Evolutionary conservation across 2,329 filamentous ascomycete genomes (phyloP).

Genomic region (Zasmidium angulare): DNA sequence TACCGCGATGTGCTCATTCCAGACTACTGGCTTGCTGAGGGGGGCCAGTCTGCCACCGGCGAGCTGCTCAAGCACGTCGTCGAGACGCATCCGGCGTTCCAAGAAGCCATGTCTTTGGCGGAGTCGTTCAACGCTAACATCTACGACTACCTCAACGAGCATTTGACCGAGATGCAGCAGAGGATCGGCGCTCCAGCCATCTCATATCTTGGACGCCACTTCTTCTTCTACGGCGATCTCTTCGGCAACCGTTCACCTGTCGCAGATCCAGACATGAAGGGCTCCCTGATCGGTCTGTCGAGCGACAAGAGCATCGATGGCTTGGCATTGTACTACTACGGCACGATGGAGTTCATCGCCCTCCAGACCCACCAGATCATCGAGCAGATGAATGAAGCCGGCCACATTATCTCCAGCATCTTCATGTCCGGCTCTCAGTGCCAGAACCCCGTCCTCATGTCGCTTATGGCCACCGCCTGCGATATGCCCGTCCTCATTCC

Average conservation of each 20-base stretch:
- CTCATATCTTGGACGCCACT: conserved; percentile 83
- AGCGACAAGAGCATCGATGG: conserved; percentile 85
- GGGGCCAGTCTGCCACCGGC: conserved; percentile 92
- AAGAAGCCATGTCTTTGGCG: conserved; percentile 74
- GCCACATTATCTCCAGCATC: conserved; percentile 85
- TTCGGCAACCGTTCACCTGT: conserved; percentile 96
- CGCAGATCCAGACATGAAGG: conserved; percentile 90
- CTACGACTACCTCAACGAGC: conserved; percentile 91
- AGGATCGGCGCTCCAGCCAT: conserved; percentile 71
- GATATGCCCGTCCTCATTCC: conserved; percentile 92
- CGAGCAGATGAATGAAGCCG: conserved; percentile 85
- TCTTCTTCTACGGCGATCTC: conserved; percentile 98
- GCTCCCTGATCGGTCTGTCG: conserved; percentile 80
- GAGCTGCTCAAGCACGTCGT: conserved; percentile 92
- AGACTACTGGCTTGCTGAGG: conserved; percentile 94
- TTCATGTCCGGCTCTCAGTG: conserved; percentile 99
- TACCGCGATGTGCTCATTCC: conserved; percentile 93
- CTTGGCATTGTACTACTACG: conserved; percentile 89
- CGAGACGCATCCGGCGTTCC: conserved; percentile 89
- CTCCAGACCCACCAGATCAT: conserved; percentile 96
- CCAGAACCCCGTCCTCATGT: conserved; percentile 91
- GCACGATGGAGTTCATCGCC: conserved; percentile 96
- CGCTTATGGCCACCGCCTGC: conserved; percentile 85
- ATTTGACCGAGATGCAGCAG: conserved; percentile 73
- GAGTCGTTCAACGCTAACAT: conserved; percentile 83